phyloP scores from a whole-genome alignment of 108 stramenopile genomes.

The Skeletonema costatum region DNA sequence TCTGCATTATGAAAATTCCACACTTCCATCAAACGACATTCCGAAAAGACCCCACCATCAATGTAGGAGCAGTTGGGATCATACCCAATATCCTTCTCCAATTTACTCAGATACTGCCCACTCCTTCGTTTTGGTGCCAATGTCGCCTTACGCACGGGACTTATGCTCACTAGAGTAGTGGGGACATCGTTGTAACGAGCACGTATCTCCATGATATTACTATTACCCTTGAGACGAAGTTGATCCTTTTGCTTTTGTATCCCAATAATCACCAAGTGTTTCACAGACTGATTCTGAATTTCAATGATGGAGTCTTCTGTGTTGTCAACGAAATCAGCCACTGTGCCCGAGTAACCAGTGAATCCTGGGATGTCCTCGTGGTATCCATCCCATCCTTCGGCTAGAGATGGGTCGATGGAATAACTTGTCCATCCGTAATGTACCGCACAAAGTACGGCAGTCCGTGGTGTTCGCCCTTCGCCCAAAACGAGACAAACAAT shows the following conservation, averaged over 20 bases:
- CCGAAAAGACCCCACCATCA: conserved; percentile 44
- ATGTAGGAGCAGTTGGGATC: conserved; percentile 49
- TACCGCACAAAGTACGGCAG: conserved; percentile 35
- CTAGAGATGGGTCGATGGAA: conserved; percentile 36
- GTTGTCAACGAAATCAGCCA: conserved; percentile 32
- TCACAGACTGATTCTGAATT: not conserved
- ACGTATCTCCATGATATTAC: conserved; percentile 48
- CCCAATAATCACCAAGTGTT: conserved; percentile 39
- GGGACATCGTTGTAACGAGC: conserved; percentile 46
- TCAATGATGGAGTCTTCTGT: not conserved
- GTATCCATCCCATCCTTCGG: conserved; percentile 40
- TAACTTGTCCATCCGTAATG: conserved; percentile 49
- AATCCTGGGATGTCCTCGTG: conserved; percentile 32
- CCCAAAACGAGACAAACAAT: conserved; percentile 41
- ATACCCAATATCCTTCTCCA: conserved; percentile 45
- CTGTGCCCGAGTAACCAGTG: conserved; percentile 35
- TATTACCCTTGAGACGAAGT: conserved; percentile 22
- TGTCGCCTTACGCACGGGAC: conserved; percentile 38
- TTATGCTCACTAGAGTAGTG: conserved; percentile 45
- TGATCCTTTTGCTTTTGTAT: conserved; percentile 18
- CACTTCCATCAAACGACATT: conserved; percentile 43
- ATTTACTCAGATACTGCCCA: conserved; percentile 28
- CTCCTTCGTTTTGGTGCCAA: conserved; percentile 27
- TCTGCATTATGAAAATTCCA: conserved; percentile 51
- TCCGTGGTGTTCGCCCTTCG: conserved; percentile 37